Base-by-base conservation (phyloP, 129 eudicot species). In the Chrysanthemum seticuspe region DNA sequence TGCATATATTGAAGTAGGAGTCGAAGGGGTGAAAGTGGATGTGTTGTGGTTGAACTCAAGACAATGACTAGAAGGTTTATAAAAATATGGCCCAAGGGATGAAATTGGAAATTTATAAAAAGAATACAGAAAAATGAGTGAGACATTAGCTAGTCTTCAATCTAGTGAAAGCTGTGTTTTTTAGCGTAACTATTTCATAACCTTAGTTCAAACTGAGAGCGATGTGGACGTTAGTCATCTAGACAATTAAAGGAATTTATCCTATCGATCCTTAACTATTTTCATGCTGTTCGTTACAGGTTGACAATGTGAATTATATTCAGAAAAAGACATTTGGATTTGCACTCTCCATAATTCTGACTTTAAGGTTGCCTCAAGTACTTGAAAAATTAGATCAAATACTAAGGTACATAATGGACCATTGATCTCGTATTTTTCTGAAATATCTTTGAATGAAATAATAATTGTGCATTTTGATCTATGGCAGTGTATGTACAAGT, bases 321-420 rank as follows among this genome's bases (percentile, higher is more conserved):
- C 98, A 92, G 81, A 87, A 84, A 74, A 92, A 87, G 84, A 80
- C 92, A 63, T 71, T 89, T 65, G 95, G 95, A 51, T 74, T 89
- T 47, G 95, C 95, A 62, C 96, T 92, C 67, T 92, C 98, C 64
- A 82, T 89, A 25, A 87, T 89, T 65, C 74, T 94, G 71, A 88
- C 99, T 14, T 68, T 94, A 79, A 79, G 96, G 74, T 49, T 88
- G 86, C 96, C 96, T 79, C 99, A 94, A 86, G 92, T 94, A 23
- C 89, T 90, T 62, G 96, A 90, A 80, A 90, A 88, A 59, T 89
- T 94, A 52, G 99, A 94, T 77, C 99, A 84, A 85, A 94, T 90
- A 56, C 82, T 94, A 47, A 88, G 96, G 99, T 94, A 87, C 64
- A 50, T 75, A 51, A 69, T 21, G 53, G 5, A 21, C 65, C 27